These are phyloP conservation scores for Gillenia trifoliata DNA, from an alignment of 306 rosid genomes.

Conservation along the genomic window DNA sequence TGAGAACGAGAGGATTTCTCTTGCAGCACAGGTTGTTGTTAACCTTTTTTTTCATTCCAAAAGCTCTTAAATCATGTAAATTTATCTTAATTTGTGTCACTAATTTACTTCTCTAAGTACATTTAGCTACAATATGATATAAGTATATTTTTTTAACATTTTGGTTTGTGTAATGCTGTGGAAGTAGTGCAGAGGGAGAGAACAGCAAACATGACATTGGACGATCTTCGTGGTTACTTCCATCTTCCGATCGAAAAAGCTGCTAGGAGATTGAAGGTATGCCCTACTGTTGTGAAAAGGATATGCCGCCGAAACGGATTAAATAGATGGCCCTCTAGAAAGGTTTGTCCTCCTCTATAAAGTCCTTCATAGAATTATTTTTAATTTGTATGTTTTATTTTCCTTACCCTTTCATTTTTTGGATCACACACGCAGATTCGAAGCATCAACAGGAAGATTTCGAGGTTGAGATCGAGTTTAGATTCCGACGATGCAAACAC, in stretches of 20 bases:
- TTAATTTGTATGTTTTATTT: not conserved
- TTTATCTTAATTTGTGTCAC: no score
- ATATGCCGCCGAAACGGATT: conserved; percentile 51
- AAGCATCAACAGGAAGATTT: conserved; percentile 40
- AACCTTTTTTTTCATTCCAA: not conserved
- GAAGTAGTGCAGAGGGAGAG: conserved; percentile 53
- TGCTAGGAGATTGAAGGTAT: conserved; percentile 32
- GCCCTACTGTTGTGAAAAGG: conserved; percentile 68
- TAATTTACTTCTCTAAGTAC: not conserved
- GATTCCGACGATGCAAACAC: conserved; percentile 14
- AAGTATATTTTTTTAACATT: not conserved
- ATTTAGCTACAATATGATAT: not conserved
- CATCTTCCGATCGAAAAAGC: conserved; percentile 60
- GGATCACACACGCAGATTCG: conserved; percentile 27
- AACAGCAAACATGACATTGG: conserved; percentile 38
- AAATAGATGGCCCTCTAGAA: conserved; percentile 74
- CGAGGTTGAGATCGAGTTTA: conserved; percentile 15
- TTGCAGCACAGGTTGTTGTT: conserved; percentile 46
- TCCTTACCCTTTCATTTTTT: not conserved
- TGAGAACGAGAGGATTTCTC: conserved; percentile 11
- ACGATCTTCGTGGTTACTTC: conserved; percentile 38
- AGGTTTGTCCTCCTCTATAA: conserved; percentile 31
- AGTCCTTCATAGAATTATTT: not conserved
- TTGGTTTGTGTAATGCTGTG: not conserved
- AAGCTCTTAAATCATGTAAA: not conserved